Evolutionary conservation across 1,284 basidiomycete species (phyloP), one percentile per base, ranked within the genome.

Genomic region (Crocinoboletus sp.): DNA sequence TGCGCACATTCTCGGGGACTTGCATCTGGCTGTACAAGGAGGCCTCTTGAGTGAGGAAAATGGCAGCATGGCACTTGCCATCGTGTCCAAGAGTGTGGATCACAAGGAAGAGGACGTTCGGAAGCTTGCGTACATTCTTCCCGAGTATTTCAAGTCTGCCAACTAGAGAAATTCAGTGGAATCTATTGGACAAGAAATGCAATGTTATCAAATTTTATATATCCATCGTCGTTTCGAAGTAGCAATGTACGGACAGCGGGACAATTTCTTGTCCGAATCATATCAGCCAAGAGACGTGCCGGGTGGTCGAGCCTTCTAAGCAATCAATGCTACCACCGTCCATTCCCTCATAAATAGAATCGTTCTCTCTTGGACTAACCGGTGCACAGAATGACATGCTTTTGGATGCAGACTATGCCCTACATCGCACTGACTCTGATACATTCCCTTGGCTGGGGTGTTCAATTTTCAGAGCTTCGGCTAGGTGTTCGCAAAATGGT

Each of bases 51-150:
- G 74, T 9, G 78, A 86, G 45, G 84, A 87, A 60, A 75, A 73
- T 28, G 93, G 90, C 4, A 74, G 72, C 10, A 95, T 95, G 93
- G 69, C 81, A 58, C 87, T 78, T 59, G 80, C 87, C 33, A 88
- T 95, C 65, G 88, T 96, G 80, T 92, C 92, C 13, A 71, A 76
- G 30, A 71, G 75, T 5, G 74, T 71, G 42, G 64, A 75, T 45
- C 82, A 85, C 65, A 78, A 78, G 28, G 72, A 73, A 13, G 81
- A 82, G 52, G 83, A 90, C 52, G 71, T 77, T 55, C 65, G 80
- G 65, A 94, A 88, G 67, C 70, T 95, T 40, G 72, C 79, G 11
- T 96, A 74, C 66, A 74, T 97, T 55, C 72, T 96, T 31, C 89
- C 90, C 0, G 69, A 74, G 33, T 85, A 87, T 56, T 87, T 87